Conservation (phyloP, 2,329 filamentous ascomycete genomes). For the Claviceps sorghi region DNA sequence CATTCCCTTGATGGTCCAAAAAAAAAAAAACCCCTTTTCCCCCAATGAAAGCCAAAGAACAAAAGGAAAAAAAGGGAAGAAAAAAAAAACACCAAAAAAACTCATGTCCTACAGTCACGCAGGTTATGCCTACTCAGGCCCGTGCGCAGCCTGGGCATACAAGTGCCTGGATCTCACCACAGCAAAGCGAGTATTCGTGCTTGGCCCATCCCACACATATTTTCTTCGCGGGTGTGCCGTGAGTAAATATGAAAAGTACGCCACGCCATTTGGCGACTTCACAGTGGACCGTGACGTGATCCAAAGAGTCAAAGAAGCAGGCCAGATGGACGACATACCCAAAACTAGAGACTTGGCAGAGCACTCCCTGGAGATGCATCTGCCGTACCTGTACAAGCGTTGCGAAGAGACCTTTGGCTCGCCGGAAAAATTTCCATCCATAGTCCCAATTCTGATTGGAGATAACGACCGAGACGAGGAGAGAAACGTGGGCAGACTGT, state of each 20-base stretch:
- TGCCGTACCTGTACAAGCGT: slow-evolving; percentile 82
- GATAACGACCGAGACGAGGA: slow-evolving; percentile 52
- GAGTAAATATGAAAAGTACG: slow-evolving; percentile 55
- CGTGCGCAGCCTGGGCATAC: slow-evolving; percentile 89
- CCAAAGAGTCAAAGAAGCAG: slow-evolving; percentile 28
- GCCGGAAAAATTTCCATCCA: slow-evolving; percentile 46
- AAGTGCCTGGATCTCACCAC: slow-evolving; percentile 69
- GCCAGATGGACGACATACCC: slow-evolving; percentile 40
- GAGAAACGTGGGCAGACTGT: slow-evolving; percentile 49
- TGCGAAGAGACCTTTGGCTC: slow-evolving; percentile 36
- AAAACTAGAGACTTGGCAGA: slow-evolving; percentile 58
- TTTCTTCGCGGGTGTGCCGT: slow-evolving; percentile 66
- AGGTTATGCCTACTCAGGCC: slow-evolving; percentile 82
- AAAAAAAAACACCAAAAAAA: neutral
- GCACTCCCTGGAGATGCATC: slow-evolving; percentile 92
- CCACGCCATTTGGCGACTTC: slow-evolving; percentile 60
- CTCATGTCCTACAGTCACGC: slow-evolving; percentile 52
- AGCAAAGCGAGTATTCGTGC: slow-evolving; percentile 76
- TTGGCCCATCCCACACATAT: slow-evolving; percentile 85
- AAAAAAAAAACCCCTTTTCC: neutral
- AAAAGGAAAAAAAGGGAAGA: too few species aligned
- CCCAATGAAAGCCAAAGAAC: too few species aligned
- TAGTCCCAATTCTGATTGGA: slow-evolving; percentile 80
- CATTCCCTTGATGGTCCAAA: neutral
- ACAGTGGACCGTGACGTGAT: slow-evolving; percentile 45